Evolutionary conservation across 2,329 filamentous ascomycete genomes (phyloP).

Genomic region (Colletotrichum orchidophilum): DNA sequence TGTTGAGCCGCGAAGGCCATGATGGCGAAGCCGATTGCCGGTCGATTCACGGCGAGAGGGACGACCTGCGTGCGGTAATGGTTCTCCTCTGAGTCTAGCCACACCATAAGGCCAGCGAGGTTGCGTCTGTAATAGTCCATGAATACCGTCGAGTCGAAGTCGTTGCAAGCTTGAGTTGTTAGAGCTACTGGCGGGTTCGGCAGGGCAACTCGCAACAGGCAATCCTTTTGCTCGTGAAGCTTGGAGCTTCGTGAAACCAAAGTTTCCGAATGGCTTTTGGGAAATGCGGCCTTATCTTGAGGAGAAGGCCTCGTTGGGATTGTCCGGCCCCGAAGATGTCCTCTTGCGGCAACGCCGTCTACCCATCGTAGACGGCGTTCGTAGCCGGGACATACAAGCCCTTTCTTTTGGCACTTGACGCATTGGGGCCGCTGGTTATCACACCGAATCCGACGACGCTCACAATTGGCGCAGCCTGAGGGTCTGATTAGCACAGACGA

Average conservation of each 20-base stretch:
- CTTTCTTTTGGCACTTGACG: not conserved
- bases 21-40: not conserved
- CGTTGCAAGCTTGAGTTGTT: not conserved
- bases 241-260: not conserved
- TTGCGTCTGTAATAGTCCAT: not conserved
- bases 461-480: not conserved
- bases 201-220: constrained; percentile 21
- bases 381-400: not conserved
- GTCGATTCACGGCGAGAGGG: not conserved
- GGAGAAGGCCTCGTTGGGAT: not conserved
- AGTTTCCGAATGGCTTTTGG: not conserved
- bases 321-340: constrained; percentile 34
- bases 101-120: not conserved
- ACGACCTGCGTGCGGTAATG: not conserved
- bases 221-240: constrained; percentile 4
- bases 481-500: not conserved
- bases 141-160: not conserved
- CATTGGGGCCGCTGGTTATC: not conserved
- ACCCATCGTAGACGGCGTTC: constrained; percentile 40
- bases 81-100: not conserved
- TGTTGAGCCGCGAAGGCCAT: not conserved
- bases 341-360: constrained; percentile 40
- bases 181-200: not conserved
- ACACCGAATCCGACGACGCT: not conserved
- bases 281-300: not conserved